Base-by-base conservation (phyloP, 2,329 filamentous ascomycete species). In the Calonectria pteridis region DNA sequence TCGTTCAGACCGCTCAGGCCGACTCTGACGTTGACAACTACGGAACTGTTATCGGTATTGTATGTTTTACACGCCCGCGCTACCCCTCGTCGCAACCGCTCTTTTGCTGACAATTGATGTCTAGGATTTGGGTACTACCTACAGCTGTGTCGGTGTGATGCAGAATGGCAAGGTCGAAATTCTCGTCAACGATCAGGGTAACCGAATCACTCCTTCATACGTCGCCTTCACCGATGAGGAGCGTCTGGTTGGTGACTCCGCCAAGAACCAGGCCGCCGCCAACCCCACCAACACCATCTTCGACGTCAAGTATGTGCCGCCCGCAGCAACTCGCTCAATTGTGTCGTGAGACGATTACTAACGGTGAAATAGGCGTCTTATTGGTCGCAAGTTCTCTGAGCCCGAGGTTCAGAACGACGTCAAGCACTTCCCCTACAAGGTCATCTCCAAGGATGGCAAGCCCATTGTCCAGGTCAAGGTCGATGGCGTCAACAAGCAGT, bases 341-440 rank as follows among this genome's bases (percentile, higher is more conserved):
- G 65, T 20, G 23, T 18, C 23, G 16, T 37, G 28, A 35, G 5
- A 20, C 67, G 50, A 50, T 69, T 35, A 46, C 78, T 82, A 79
- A 83, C 77, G 62, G 23, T 23, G 20, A 2, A 6, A 10, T 77
- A 95, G 94, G 89, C 94, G 94, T 84, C 87, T 97, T 82, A 96
- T 97, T 83, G 94, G 94, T 82, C 94, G 94, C 86, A 97, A 96
- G 88, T 96, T 90, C 86, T 87, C 88, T 65, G 94, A 97, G 85
- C 94, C 93, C 89, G 94, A 97, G 77, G 93, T 98, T 79, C 96
- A 98, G 89, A 91, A 89, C 84, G 97, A 99, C 84, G 91, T 97
- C 84, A 98, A 99, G 94, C 94, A 98, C 90, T 98, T 98, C 91
- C 96, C 97, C 83, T 99, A 96, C 94, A 95, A 95, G 89, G 94